Evolutionary conservation across 257 asterid genomes (phyloP), one percentile per base, ranked within the genome.

Genomic region (Cordia subcordata): DNA sequence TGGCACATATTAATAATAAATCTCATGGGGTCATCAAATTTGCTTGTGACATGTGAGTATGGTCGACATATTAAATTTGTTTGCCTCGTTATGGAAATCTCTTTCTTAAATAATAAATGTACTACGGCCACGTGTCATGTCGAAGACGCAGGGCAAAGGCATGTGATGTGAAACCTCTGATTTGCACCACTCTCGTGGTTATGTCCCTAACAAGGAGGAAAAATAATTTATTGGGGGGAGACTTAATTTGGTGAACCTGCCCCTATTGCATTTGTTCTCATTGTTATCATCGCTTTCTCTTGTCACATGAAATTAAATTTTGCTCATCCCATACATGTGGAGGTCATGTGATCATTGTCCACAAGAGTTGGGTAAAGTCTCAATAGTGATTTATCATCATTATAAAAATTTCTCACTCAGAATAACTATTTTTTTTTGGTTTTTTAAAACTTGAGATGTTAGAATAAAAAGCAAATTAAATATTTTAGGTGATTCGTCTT

Each of bases 121-220:
- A 18, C n/a, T 35, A 11, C 5, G 83, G n/a, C 73, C 82, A 81
- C 80, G 77, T 81, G 87, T 70, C 78, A 8, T 37, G 33, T 13
- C 14, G 57, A 58, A 62, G 75, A 62, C 57, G 77, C 79, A 21
- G 17, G 33, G 49, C 77, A 81, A 65, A 67, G 77, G 61, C 87
- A 83, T 75, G 91, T 83, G 87, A 80, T 75, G 40, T 81, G 63
- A 67, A 57, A 61, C 13, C 10, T 70, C 58, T 39, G 71, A 68
- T 63, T 53, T 53, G 32, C 4, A 17, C 38, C 56, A 11, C 57
- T 78, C 83, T 74, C 87, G 91, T 83, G 87, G 78, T 78, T 69
- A 76, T 83, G 91, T 83, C 84, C 66, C 87, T 83, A 83, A 80
- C 70, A 73, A 53, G 38, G 57, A 53, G 33, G 32, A 12, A 51